Conservation (phyloP, 176 grass and related monocot genomes). For the Echinochloa phyllopogon region DNA sequence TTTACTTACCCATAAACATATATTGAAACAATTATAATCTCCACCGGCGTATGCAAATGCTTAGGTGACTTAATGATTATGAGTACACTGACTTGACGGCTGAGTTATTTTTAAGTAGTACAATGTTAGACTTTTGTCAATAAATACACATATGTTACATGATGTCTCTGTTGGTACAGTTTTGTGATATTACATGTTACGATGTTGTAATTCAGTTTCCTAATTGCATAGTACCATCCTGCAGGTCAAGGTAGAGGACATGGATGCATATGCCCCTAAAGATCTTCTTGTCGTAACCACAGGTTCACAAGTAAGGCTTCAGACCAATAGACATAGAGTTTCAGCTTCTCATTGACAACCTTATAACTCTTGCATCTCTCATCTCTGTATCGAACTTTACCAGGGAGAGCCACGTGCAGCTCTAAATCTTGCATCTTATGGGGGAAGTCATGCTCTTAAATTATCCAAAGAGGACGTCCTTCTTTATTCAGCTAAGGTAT, state of each 20-base stretch:
- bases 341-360: conserved; percentile 19
- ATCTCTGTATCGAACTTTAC: conserved; percentile 42
- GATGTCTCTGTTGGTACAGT: background rate
- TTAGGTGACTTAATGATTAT: conserved; percentile 23
- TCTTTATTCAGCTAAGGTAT: conserved; percentile 97
- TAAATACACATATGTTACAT: background rate
- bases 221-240: conserved; percentile 31
- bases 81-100: conserved; percentile 26
- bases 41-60: background rate
- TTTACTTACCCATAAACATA: conserved; percentile 14
- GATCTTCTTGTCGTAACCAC: conserved; percentile 96
- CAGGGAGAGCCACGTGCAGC: conserved; percentile 97
- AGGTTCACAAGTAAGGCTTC: conserved; percentile 94
- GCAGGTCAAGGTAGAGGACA: conserved; percentile 97
- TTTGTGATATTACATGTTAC: conserved; percentile 30
- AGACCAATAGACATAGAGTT: conserved; percentile 29
- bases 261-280: conserved; percentile 93
- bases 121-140: background rate
- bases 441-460: conserved; percentile 90
- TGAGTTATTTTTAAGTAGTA: conserved; percentile 27
- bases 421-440: conserved; percentile 98
- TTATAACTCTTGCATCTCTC: conserved; percentile 45
- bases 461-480: conserved; percentile 86
- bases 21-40: conserved; percentile 2
- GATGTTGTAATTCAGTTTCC: conserved; percentile 36